Conservation (phyloP, 208 protist genomes). For the Blastocrithidia nonstop region DNA sequence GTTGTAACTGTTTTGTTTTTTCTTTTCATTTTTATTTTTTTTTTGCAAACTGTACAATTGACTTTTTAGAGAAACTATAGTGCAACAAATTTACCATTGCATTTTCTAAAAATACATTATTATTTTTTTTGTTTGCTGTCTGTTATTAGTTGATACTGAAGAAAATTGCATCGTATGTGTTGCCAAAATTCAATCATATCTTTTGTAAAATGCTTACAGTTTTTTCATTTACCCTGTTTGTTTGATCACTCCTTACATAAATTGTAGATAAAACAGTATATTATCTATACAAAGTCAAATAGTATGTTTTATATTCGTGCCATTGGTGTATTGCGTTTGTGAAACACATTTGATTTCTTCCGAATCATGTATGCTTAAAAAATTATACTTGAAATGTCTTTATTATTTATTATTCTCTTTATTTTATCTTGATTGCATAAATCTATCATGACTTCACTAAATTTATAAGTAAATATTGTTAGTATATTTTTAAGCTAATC, state of each 20-base stretch:
- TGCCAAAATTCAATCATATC: too few relatives aligned
- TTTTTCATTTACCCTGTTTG: conserved; percentile 2
- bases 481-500: not conserved
- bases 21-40: not conserved
- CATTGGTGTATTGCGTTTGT: too few relatives aligned
- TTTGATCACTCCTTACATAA: not conserved
- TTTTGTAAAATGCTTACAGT: not conserved
- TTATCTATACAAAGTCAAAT: not conserved
- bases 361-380: not conserved
- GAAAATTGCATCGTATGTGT: too few relatives aligned
- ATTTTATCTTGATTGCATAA: conserved; percentile 3
- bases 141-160: too few relatives aligned
- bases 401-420: not conserved
- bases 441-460: not conserved
- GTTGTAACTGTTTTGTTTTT: not conserved
- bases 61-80: not conserved
- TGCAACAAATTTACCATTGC: too few relatives aligned
- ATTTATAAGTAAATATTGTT: conserved; percentile 7
- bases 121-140: too few relatives aligned
- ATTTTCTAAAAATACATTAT: too few relatives aligned
- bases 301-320: too few relatives aligned
- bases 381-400: not conserved
- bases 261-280: too few relatives aligned
- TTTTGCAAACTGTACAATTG: not conserved
- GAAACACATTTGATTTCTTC: too few relatives aligned